Percentiles rank a stretch among this genome's conserved stretches.
Evolutionary conservation across 2,329 filamentous ascomycete genomes (phyloP).

Genomic region (Colletotrichum noveboracense): DNA sequence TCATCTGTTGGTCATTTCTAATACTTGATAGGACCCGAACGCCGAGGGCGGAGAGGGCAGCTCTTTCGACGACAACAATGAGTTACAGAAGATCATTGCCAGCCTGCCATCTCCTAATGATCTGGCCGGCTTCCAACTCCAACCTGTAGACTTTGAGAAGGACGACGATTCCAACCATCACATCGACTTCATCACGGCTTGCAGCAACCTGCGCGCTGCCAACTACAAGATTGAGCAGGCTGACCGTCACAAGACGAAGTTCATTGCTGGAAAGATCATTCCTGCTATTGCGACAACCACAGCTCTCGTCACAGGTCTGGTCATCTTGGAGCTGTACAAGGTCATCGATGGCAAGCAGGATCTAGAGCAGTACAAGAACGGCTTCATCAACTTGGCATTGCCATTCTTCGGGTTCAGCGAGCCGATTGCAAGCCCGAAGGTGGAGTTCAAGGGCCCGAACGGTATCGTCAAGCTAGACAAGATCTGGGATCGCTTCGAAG

Average conservation of each 20-base stretch:
- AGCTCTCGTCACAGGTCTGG: constrained; percentile 90
- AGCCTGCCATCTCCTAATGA: constrained; percentile 80
- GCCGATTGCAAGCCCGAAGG: constrained; percentile 92
- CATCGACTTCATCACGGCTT: constrained; percentile 98
- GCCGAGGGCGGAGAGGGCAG: constrained; percentile 53
- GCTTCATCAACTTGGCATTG: constrained; percentile 93
- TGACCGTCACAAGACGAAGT: constrained; percentile 97
- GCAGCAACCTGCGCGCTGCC: constrained; percentile 93
- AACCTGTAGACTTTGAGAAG: constrained; percentile 97
- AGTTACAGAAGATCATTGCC: constrained; percentile 74
- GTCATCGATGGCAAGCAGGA: constrained; percentile 95
- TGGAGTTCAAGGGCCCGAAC: constrained; percentile 80
- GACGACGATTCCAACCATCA: constrained; percentile 98
- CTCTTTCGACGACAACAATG: constrained; percentile 74
- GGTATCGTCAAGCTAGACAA: constrained; percentile 89
- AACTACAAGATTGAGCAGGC: constrained; percentile 97
- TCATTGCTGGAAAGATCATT: constrained; percentile 99
- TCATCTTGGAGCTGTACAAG: constrained; percentile 95
- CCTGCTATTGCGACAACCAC: constrained; percentile 98
- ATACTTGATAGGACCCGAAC: constrained; percentile 73
- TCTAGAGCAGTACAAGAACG: constrained; percentile 99
- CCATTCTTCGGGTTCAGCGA: constrained; percentile 99
- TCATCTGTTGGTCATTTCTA: constrained; percentile 19
- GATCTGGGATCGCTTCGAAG: constrained; percentile 97
- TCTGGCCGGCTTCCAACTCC: constrained; percentile 86